These are phyloP conservation scores for Pseudoscleropodium purum DNA, from an alignment of 225 moss, liverwort and hornwort species.

Conservation along the genomic window DNA sequence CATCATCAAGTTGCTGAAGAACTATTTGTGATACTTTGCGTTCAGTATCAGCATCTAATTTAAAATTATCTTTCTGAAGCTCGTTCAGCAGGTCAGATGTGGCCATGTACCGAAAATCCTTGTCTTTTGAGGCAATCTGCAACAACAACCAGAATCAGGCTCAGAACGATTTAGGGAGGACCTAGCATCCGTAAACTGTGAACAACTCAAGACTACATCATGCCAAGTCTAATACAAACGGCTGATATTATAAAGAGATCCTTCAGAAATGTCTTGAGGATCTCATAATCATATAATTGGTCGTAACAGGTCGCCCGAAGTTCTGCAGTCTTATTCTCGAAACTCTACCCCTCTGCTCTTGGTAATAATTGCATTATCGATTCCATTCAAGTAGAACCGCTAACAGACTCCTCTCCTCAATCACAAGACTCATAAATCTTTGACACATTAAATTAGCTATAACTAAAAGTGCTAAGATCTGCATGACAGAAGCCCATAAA, in stretches of 20 bases:
- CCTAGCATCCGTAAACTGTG: background rate
- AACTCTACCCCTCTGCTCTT: background rate
- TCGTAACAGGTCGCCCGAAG: background rate
- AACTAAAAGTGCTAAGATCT: background rate
- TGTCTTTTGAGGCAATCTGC: conserved; percentile 99
- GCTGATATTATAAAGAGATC: background rate
- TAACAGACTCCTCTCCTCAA: background rate
- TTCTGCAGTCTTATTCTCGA: background rate
- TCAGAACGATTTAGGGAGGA: background rate
- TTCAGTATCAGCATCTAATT: conserved; percentile 90
- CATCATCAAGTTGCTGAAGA: conserved; percentile 99
- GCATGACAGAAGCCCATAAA: background rate
- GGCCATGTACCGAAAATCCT: conserved; percentile 99
- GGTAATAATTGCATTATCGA: background rate
- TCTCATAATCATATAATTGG: background rate
- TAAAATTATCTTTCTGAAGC: conserved; percentile 96
- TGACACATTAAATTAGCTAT: background rate
- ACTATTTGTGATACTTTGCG: conserved; percentile 99
- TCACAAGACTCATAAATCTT: background rate
- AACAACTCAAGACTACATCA: background rate
- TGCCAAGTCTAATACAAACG: background rate
- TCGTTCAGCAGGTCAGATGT: conserved; percentile 98
- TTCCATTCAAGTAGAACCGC: background rate
- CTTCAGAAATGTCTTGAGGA: background rate
- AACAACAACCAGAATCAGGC: conserved; percentile 6